Conservation (phyloP, 1,139 yeast genomes). For the Saccharomyces hybrid region DNA sequence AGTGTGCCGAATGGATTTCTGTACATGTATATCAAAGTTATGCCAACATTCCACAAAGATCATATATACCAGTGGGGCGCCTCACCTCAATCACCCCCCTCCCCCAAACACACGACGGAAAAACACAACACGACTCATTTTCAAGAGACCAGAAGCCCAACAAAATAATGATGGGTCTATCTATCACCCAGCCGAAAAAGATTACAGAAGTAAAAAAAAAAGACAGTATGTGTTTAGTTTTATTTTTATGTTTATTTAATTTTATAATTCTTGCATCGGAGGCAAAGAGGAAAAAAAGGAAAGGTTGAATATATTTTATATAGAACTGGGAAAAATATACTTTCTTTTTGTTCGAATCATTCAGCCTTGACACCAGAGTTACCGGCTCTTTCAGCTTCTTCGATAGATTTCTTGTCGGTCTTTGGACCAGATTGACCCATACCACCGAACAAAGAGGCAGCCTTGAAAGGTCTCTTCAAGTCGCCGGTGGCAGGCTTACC, state of each 20-base stretch:
- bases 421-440: conserved; percentile 56
- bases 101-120: not conserved
- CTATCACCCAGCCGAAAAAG: not conserved
- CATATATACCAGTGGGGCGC: not conserved
- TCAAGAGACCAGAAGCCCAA: not conserved
- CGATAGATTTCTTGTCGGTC: conserved; percentile 83
- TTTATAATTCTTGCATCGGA: not conserved
- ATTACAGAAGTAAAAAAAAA: not conserved
- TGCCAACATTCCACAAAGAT: not conserved
- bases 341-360: conserved; percentile 32
- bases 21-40: too few species aligned
- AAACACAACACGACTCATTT: not conserved
- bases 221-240: not conserved
- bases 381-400: conserved; percentile 79
- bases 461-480: conserved; percentile 94
- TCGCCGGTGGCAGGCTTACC: conserved; percentile 83
- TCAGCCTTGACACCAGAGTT: conserved; percentile 89
- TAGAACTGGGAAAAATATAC: not conserved
- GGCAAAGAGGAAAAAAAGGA: not conserved
- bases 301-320: not conserved
- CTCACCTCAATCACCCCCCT: not conserved
- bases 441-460: conserved; percentile 71
- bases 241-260: not conserved
- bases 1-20: too few species aligned
- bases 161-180: not conserved